phyloP scores from a whole-genome alignment of 78 protist species.

The Dictyostelium firmibasis region DNA sequence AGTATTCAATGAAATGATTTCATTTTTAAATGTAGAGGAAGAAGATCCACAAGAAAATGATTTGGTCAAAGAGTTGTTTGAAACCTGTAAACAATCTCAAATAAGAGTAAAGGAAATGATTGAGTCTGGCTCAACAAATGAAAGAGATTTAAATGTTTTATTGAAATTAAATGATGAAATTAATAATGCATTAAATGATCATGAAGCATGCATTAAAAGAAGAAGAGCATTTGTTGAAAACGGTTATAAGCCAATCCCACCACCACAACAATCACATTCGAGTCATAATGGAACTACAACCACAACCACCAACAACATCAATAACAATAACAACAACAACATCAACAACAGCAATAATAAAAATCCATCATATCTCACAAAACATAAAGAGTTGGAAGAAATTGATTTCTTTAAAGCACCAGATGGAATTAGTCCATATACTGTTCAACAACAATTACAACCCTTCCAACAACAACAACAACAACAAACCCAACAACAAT shows the following conservation, averaged over 20 bases:
- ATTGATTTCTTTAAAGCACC: constrained; percentile 50
- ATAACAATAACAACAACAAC: background rate
- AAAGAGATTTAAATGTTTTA: constrained; percentile 14
- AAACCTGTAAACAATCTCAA: constrained; percentile 32
- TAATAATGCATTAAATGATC: constrained; percentile 24
- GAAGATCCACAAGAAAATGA: constrained; percentile 63
- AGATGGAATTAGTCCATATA: constrained; percentile 12
- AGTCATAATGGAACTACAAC: background rate
- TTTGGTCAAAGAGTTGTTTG: constrained; percentile 33
- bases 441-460: background rate
- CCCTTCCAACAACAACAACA: constrained; percentile 20
- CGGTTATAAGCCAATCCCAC: constrained; percentile 40
- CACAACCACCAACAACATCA: background rate
- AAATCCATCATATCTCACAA: background rate
- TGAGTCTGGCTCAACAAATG: constrained; percentile 23
- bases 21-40: constrained; percentile 58
- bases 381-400: constrained; percentile 43
- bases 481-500: background rate
- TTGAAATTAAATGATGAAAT: constrained; percentile 50
- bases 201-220: constrained; percentile 9
- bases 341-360: background rate
- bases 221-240: constrained; percentile 44
- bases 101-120: constrained; percentile 39
- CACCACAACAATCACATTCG: background rate
- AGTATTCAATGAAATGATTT: constrained; percentile 53